phyloP scores from a whole-genome alignment of 768 basidiomycete species.

The Pleurotus tuoliensis region DNA sequence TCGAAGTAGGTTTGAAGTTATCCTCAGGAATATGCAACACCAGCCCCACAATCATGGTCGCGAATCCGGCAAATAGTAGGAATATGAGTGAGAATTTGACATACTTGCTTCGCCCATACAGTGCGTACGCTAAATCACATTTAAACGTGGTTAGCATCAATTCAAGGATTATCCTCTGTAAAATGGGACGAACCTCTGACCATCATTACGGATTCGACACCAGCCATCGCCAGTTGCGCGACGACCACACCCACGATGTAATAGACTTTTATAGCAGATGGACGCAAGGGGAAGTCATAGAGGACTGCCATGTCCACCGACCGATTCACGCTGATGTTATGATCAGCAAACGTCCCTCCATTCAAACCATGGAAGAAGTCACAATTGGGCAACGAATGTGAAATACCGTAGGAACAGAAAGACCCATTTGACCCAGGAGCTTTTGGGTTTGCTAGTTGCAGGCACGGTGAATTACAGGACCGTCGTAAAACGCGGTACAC shows the following conservation, averaged over 20 bases:
- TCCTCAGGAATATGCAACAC: slow-evolving; percentile 6
- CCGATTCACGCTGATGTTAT: slow-evolving; percentile 14
- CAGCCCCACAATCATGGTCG: slow-evolving; percentile 3
- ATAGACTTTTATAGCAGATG: slow-evolving; percentile 8
- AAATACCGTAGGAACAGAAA: slow-evolving; percentile 28
- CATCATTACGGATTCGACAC: slow-evolving; percentile 28
- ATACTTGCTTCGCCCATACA: slow-evolving; percentile 21
- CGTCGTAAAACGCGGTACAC: background rate
- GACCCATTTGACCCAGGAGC: slow-evolving; percentile 29
- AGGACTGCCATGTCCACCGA: slow-evolving; percentile 11
- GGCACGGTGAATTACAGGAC: background rate
- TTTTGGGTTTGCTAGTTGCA: slow-evolving; percentile 19
- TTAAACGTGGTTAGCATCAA: background rate
- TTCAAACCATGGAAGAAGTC: slow-evolving; percentile 1
- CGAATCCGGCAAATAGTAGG: slow-evolving; percentile 17
- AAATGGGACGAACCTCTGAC: slow-evolving; percentile 19
- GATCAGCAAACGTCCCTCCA: slow-evolving; percentile 3
- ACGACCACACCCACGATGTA: slow-evolving; percentile 23
- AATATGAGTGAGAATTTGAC: slow-evolving; percentile 16
- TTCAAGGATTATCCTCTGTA: no score
- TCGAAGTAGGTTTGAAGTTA: slow-evolving; percentile 4
- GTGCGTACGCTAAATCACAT: slow-evolving; percentile 22
- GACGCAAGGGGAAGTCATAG: slow-evolving; percentile 1
- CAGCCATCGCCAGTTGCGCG: slow-evolving; percentile 16
- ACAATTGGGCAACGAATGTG: slow-evolving; percentile 21